Base-by-base conservation (phyloP, 768 basidiomycete genomes). In the Boletellus sp. region DNA sequence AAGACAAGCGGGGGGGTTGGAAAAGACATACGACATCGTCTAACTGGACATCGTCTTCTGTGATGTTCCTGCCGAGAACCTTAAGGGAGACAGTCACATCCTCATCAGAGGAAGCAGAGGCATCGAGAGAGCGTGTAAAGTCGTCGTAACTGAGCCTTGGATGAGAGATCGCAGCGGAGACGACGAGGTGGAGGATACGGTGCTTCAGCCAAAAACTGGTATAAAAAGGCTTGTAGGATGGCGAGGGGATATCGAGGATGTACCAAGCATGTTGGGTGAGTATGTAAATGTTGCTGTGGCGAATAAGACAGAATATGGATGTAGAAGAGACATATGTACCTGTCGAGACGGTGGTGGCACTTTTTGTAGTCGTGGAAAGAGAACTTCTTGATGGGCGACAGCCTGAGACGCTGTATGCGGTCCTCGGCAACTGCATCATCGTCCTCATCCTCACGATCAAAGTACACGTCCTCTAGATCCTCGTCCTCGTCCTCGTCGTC, bases 181-280 rank as follows among this genome's bases (percentile, higher is more conserved):
- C 65, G 4, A 82, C 51, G n/a, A 77, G 64, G 55, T 83, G 76
- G 1, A 79, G 65, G 16, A 83, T 46, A 2, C 70, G 73, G 53
- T 84, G 80, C 40, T 67, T 70, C 9, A 72, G 66, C 74, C 77
- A 81, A 49, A 84, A 79, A 0, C 65, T 51, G 1, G 51, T 51
- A 57, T 73, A 87, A 45, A 74, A 77, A 1, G 70, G 65, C 13
- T 45, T 42, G 54, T 88, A 88, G 3, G 47, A 31, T 1, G 44
- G 39, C 0, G 79, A 74, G 0, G 86, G 83, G 2, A 53, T 51
- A 11, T 74, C 72, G 2, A 89, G 72, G 47, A 87, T 83, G 53
- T 89, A 89, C 86, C 86, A 89, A 0, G 85, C 84, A 62, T 67
- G 62, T 38, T 71, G 39, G 0, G 87, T 88, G 39, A 77, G 74